Percentiles rank a stretch among this genome's conserved stretches.
These are phyloP conservation scores for Alternaria atra DNA, from an alignment of 2,329 filamentous ascomycete species.

Conservation along the genomic window DNA sequence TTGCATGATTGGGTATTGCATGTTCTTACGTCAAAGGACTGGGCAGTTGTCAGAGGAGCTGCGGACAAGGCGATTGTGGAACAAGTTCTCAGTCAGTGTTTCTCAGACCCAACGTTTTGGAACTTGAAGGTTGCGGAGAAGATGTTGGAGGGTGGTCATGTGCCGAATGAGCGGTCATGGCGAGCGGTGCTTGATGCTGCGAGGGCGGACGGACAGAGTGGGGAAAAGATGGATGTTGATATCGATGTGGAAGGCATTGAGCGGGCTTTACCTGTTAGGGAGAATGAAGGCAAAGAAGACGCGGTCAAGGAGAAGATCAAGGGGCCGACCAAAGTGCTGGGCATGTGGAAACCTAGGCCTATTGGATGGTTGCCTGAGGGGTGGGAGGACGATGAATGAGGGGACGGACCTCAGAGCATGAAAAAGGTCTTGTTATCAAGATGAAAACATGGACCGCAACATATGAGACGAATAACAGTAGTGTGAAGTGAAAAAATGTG, in stretches of 20 bases:
- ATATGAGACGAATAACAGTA: not conserved
- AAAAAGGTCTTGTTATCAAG: not conserved
- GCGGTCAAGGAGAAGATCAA: conserved; percentile 16
- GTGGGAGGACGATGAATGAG: conserved; percentile 38
- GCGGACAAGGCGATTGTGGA: conserved; percentile 12
- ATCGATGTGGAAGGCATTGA: conserved; percentile 13
- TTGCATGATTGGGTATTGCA: conserved; percentile 61
- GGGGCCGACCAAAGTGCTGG: conserved; percentile 44
- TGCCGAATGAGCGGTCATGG: conserved; percentile 26
- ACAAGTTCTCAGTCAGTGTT: conserved; percentile 36
- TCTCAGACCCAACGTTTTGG: conserved; percentile 51
- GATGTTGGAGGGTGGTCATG: conserved; percentile 38
- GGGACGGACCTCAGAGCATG: not conserved
- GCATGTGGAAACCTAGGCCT: conserved; percentile 43
- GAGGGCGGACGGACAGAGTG: conserved; percentile 11
- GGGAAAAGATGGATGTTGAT: conserved; percentile 18
- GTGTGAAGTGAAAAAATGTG: not conserved
- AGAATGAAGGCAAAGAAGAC: conserved; percentile 4
- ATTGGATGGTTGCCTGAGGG: conserved; percentile 42
- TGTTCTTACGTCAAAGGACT: conserved; percentile 53
- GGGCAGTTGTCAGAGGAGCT: conserved; percentile 37
- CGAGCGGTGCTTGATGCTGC: conserved; percentile 44
- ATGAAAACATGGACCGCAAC: not conserved
- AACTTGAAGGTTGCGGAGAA: conserved; percentile 46
- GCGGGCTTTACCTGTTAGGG: conserved; percentile 1